Evolutionary conservation across 495 filamentous ascomycete genomes (phyloP).

Genomic region (Penicillium turbatum): DNA sequence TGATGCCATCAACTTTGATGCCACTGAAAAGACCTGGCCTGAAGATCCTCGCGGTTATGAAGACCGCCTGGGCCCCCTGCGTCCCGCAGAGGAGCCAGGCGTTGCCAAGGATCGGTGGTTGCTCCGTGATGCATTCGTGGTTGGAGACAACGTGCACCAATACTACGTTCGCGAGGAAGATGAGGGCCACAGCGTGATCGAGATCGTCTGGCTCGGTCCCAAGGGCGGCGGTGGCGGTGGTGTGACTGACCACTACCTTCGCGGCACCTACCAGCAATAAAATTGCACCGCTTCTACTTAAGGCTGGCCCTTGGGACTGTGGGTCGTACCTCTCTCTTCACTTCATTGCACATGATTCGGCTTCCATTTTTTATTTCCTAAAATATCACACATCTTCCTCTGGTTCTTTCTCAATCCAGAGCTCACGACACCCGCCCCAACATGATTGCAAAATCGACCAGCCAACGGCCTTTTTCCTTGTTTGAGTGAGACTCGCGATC

Average conservation of each 20-base stretch:
- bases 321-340: constrained; percentile 18
- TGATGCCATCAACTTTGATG: constrained; percentile 50
- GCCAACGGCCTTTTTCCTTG: constrained; percentile 17
- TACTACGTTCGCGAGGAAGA: constrained; percentile 46
- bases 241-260: constrained; percentile 29
- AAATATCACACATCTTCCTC: constrained; percentile 12
- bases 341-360: constrained; percentile 42
- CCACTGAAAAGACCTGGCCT: constrained; percentile 60
- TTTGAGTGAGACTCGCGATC: constrained; percentile 25
- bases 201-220: constrained; percentile 48
- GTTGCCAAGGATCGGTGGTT: constrained; percentile 46
- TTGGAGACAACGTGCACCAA: constrained; percentile 47
- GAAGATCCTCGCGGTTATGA: constrained; percentile 48
- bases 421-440: constrained; percentile 22
- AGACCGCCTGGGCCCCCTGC: constrained; percentile 49
- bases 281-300: constrained; percentile 7
- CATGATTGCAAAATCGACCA: constrained; percentile 18
- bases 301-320: constrained; percentile 27
- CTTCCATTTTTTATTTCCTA: constrained; percentile 17
- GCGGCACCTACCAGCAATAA: constrained; percentile 29
- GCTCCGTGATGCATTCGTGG: constrained; percentile 38
- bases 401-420: constrained; percentile 12
- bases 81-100: constrained; percentile 40
- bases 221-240: constrained; percentile 43
- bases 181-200: constrained; percentile 45